Evolutionary conservation across 495 filamentous ascomycete species (phyloP), one percentile per base, ranked within the genome.

Genomic region (Penicillium coprophilum): DNA sequence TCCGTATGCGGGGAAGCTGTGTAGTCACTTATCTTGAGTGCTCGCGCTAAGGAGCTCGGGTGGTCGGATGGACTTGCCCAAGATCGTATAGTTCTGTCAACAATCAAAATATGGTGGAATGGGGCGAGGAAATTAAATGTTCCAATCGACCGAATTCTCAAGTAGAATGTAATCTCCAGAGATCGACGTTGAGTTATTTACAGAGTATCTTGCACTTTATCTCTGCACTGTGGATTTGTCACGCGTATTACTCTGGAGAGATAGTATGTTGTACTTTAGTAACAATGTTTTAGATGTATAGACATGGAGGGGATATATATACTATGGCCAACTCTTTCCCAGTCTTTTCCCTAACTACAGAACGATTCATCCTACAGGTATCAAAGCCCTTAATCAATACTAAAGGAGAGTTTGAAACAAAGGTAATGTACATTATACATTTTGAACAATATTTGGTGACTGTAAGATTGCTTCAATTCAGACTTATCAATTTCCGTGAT

Each of bases 41-140:
- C 9, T 8, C 2, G 11, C 38, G 17, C 50, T 52, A 52, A 28
- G 23, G 13, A 31, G 24, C 8, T 47, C n/a, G 13, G 15, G 59
- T 43, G 31, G 23, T 36, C 63, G 65, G 59, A 57, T 68, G 65
- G 48, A 65, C 65, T 48, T 68, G 24, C 65, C 65, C 21, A 39
- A 47, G 17, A 56, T 24, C 43, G 41, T 39, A 40, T 55, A 46
- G 43, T 19, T 8, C 38, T 17, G 20, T 15, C 13, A n/a, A 27
- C 28, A 53, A 45, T 46, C 7, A 53, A n/a, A 27, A 1, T 1
- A n/a, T 15, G 12, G 1, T 0, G 13, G 31, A 32, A 12, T n/a
- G n/a, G 17, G 45, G 5, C 0, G 2, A 20, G 5, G 6, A 7
- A 20, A 19, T 31, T 13, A 10, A 47, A 7, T 38, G 2, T 17